Evolutionary conservation across 2,329 filamentous ascomycete genomes (phyloP), one percentile per base, ranked within the genome.

Genomic region (Tolypocladium tropicale): DNA sequence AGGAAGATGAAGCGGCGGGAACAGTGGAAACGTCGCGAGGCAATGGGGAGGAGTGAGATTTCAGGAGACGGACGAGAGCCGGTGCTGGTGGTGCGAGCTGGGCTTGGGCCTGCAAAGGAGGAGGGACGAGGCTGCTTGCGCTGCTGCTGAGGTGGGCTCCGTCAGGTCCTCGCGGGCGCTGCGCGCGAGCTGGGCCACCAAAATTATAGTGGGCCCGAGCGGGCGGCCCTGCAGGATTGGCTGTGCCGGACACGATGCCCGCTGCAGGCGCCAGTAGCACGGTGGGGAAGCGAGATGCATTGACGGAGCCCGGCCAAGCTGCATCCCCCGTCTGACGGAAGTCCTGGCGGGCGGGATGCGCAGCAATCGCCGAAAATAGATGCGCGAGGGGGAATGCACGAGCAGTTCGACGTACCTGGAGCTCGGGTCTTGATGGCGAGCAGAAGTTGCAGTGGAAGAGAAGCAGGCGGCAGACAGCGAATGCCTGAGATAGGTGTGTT

Each of bases 191-290:
- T 55, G 48, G 54, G 48, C 54, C 61, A 59, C 60, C 61, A 64
- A 59, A 62, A 61, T 56, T 60, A 57, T 58, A 62, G 64, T 62
- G 64, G 61, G 56, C 52, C 56, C 18, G 52, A 21, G 56, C 43
- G 43, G 55, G 37, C 23, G 49, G 54, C 50, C 50, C 53, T 56
- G 58, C 54, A 54, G 53, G 54, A 55, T 48, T 54, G 43, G 57
- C 34, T 30, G 50, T 34, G 51, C 50, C 46, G 57, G 46, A 32
- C 43, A 56, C 50, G 46, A 50, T 52, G 39, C 39, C 55, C 50
- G 58, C 52, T 57, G 55, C 57, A 58, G 50, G 55, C 46, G 43
- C 52, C 39, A 28, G 54, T 53, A 36, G 41, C 30, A 11, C 18
- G 41, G 53, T 54, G 53, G 54, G 49, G 49, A 55, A 51, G 32